phyloP scores from a whole-genome alignment of 108 stramenopile genomes.

The Chaetoceros tenuissimus region DNA sequence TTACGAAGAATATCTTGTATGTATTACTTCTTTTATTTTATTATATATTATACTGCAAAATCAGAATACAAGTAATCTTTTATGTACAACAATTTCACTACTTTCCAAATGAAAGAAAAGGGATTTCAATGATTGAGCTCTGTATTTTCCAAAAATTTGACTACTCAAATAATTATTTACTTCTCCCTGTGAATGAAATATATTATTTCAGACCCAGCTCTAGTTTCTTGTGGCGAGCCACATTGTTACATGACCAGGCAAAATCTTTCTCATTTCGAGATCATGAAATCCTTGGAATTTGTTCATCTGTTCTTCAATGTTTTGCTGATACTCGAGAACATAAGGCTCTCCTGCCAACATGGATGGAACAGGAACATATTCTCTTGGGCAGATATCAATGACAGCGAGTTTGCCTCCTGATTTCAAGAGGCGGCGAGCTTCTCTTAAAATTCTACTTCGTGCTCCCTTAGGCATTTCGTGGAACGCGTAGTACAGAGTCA shows the following conservation, averaged over 20 bases:
- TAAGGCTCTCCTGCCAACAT: constrained; percentile 85
- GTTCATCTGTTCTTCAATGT: constrained; percentile 64
- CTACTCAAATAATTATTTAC: too few relatives aligned
- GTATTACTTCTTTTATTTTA: too few relatives aligned
- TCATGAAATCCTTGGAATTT: constrained; percentile 20
- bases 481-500: constrained; percentile 60
- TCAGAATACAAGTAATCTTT: too few relatives aligned
- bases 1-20: too few relatives aligned
- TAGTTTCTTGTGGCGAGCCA: constrained; percentile 16
- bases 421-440: constrained; percentile 54
- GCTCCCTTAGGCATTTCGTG: constrained; percentile 65
- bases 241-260: constrained; percentile 36
- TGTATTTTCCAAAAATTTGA: too few relatives aligned
- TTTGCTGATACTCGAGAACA: constrained; percentile 75
- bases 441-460: constrained; percentile 42
- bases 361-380: constrained; percentile 38
- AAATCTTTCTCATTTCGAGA: constrained; percentile 13
- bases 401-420: constrained; percentile 59
- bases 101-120: too few relatives aligned
- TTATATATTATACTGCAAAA: too few relatives aligned
- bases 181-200: not conserved
- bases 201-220: not conserved
- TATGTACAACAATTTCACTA: too few relatives aligned
- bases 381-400: constrained; percentile 56
- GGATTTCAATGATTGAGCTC: too few relatives aligned